Base-by-base conservation (phyloP, 345 rosid genomes). In the Eutrema yunnanense region DNA sequence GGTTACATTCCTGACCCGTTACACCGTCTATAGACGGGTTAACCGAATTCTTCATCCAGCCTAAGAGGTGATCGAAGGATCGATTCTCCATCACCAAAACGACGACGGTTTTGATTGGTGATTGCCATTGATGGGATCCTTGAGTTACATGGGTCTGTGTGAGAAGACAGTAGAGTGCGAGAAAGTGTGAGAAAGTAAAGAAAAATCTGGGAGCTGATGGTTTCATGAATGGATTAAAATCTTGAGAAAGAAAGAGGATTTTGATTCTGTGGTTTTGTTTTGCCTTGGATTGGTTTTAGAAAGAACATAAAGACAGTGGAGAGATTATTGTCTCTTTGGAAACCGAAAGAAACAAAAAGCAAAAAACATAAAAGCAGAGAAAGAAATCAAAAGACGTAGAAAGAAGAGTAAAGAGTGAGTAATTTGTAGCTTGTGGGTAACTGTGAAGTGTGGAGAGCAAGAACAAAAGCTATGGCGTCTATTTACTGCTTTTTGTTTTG, bases 51-150 rank as follows among this genome's bases (percentile, higher is more conserved):
- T 87, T 94, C 98, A 92, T 90, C 98, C 98, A 92, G 2, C 98
- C 98, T 34, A 92, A 76, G 87, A 92, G 87, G 63, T 88, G 97
- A 56, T 91, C 98, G 78, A 92, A 92, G 37, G 98, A 92, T 78
- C 98, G 84, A 71, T 92, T 92, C 73, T 92, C 98, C 88, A 92
- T 80, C 4, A 92, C 95, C 73, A 92, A 67, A 54, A 92, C 91
- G 62, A 92, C 98, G 44, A 92, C 77, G 41, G 91, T 88, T 77
- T 90, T 88, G 78, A 92, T 88, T 62, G 89, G 94, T 54, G 87
- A 84, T 46, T 81, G 83, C 57, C 73, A 71, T 11, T 81, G 80
- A 29, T 82, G 88, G 16, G 88, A 80, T 40, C 73, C 78, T 52
- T 33, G 27, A 30, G 78, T 67, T 50, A 65, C 41, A 43, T 77